Base-by-base conservation (phyloP, 169 alveolate species). In the Eimeria tenella region DNA sequence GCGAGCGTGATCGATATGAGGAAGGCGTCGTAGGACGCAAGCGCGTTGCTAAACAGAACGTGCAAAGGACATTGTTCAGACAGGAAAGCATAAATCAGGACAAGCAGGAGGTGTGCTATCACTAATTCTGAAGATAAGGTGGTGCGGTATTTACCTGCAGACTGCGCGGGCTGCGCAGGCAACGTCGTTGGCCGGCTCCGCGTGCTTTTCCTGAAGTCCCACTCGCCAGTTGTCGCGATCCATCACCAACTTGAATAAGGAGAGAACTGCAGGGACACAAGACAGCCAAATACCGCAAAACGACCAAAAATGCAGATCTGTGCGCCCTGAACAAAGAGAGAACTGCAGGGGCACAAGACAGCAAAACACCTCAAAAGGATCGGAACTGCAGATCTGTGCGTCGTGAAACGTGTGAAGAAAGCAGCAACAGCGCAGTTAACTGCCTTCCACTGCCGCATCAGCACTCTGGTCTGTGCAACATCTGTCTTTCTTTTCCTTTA, bases 151-250 rank as follows among this genome's bases (percentile, higher is more conserved):
- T 8, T 52, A 89, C 94, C 19, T 75, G 94, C 94, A 89, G 8
- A 55, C 56, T 5, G 89, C 89, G 68, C 81, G 65, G n/a, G 58
- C 71, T 3, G 87, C 81, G 70, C 94, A 89, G 63, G 94, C 75
- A 1, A 31, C 86, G 82, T 89, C 77, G 81, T 82, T 71, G 58
- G 86, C 23, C 23, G 94, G 89, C 23, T 25, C 77, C 23, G 60
- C 75, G n/a, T 50, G 19, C n/a, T 89, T 89, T 8, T 81, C 88
- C 49, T 56, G 89, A 15, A 89, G 77, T 21, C 94, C 94, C 50
- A 74, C 94, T 15, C 94, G 94, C 94, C 94, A 89, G 53, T 82
- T 17, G n/a, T 56, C 52, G 31, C 83, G 86, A 63, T 89, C 94
- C 89, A 89, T 82, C 8, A 89, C 83, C 73, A 89, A 23, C 11